Evolutionary conservation across 1,284 basidiomycete species (phyloP), one percentile per base, ranked within the genome.

Genomic region (Papiliotrema terrestris): DNA sequence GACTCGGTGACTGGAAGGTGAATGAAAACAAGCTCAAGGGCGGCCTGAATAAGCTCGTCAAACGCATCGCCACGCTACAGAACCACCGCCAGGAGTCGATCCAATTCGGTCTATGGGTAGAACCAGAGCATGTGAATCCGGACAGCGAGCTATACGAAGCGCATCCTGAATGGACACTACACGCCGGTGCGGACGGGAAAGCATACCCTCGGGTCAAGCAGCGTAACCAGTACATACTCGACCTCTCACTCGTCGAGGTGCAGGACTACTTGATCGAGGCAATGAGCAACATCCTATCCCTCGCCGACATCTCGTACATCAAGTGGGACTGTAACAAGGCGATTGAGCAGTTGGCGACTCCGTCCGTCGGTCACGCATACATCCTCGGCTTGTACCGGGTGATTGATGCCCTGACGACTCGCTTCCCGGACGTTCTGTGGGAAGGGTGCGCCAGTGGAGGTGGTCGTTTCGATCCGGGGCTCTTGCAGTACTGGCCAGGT

Each of bases 281-380:
- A 2, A 53, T 72, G 14, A 41, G 48, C n/a, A 43, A 47, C 6
- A 25, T 72, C 2, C 60, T 72, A 15, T 41, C 50, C 9, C 55
- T 51, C 17, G 61, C 66, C 9, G 52, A 60, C 19, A 64, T 72
- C 29, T 25, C 57, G 5, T 72, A 68, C 35, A 60, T 72, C 54
- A 72, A 72, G 52, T 72, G 70, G 70, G 70, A 72, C 57, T 65
- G 62, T 50, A 72, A 72, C 50, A 57, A 67, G 44, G 65, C 55
- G 6, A 71, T 72, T 55, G 66, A 71, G 58, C 67, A 72, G 56
- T 48, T 66, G 17, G 56, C 64, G 20, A 45, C 49, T 9, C 65
- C 67, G 0, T 52, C 56, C 19, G 57, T 57, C 1, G 55, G 62
- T 8, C 67, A 71, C 54, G 32, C 38, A 15, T 72, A 72, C 58